Percentiles rank a stretch among this genome's conserved stretches.
Evolutionary conservation across 345 rosid genomes (phyloP).

Genomic region (Firmiana major): DNA sequence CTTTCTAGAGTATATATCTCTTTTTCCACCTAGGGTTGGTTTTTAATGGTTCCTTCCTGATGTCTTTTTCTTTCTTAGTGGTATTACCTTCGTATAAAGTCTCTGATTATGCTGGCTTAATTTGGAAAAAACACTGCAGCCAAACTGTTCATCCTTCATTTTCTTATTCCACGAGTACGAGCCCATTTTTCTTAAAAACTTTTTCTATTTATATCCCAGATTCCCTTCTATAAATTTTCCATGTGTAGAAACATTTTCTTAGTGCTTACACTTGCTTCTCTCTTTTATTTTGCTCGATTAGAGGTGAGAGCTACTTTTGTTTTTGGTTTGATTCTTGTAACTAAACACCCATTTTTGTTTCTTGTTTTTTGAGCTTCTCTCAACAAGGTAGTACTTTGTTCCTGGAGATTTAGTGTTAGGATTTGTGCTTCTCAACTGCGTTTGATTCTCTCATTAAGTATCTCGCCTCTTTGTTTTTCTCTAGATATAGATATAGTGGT

Average conservation of each 20-base stretch:
- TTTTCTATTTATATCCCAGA: neutral
- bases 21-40: constrained; percentile 23
- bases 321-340: neutral
- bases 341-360: neutral
- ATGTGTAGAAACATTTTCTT: neutral
- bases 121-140: neutral
- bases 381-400: neutral
- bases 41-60: neutral
- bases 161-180: neutral
- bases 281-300: constrained; percentile 2
- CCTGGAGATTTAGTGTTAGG: neutral
- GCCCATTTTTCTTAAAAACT: neutral
- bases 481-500: neutral
- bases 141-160: neutral
- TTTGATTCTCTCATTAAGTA: neutral
- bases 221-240: neutral
- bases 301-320: neutral
- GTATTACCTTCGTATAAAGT: neutral
- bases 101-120: neutral
- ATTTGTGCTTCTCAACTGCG: neutral
- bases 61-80: neutral
- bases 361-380: neutral
- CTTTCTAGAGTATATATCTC: too few species aligned
- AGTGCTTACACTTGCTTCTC: neutral
- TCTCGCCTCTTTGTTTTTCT: neutral